A percentile compares a stretch with the other conserved stretches of the same genome.
Evolutionary conservation across 805 yeast genomes (phyloP).

Genomic region (Wickerhamomyces tratensis): DNA sequence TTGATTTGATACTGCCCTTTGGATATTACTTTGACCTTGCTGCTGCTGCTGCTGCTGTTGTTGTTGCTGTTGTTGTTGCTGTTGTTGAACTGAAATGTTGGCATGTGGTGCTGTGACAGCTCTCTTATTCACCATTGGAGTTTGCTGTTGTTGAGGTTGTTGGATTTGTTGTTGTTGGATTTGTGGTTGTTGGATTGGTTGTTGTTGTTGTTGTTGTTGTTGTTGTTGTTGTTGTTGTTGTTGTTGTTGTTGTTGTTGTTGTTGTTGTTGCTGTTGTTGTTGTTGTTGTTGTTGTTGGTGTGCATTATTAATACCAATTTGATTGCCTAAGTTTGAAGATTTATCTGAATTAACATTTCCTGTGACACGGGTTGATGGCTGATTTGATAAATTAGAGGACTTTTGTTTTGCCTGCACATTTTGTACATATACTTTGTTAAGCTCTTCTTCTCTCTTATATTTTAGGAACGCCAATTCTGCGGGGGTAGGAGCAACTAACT

Average conservation of each 20-base stretch:
- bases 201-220: slow-evolving; percentile 10
- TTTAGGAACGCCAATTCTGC: slow-evolving; percentile 77
- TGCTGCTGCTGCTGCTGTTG: neutral
- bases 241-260: slow-evolving; percentile 13
- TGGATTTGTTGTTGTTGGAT: slow-evolving; percentile 2
- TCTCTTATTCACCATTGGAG: neutral
- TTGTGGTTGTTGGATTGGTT: neutral
- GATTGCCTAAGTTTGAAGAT: too few relatives aligned
- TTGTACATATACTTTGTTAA: slow-evolving; percentile 62
- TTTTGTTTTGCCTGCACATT: slow-evolving; percentile 10
- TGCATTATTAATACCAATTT: too few relatives aligned
- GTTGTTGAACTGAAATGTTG: too few relatives aligned
- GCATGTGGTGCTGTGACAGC: too few relatives aligned
- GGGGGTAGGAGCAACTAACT: slow-evolving; percentile 62
- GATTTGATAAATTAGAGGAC: too few relatives aligned
- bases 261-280: slow-evolving; percentile 1
- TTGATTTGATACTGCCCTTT: too few relatives aligned
- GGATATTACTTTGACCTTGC: too few relatives aligned
- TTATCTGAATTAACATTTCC: too few relatives aligned
- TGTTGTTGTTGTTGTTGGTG: slow-evolving; percentile 18
- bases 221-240: slow-evolving; percentile 13
- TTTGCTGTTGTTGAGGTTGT: slow-evolving; percentile 5
- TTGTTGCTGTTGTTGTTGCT: too few relatives aligned
- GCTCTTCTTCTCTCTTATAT: slow-evolving; percentile 75
- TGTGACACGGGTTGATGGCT: too few relatives aligned